Evolutionary conservation across 2,329 filamentous ascomycete genomes (phyloP).

Genomic region (Aspergillus sp.): DNA sequence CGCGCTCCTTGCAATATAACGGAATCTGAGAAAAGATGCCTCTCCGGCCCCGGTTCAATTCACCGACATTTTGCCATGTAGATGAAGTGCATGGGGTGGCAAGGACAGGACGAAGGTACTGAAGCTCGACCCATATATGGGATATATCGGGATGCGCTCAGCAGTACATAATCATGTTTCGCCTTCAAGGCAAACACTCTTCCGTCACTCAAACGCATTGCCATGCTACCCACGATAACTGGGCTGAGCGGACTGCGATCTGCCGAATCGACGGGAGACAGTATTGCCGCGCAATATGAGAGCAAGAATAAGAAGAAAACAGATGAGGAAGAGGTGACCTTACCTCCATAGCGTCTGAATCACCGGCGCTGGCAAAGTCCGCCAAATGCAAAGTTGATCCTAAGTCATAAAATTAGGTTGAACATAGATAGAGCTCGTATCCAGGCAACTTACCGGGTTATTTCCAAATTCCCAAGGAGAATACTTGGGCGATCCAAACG

Average conservation of each 20-base stretch:
- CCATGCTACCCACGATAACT: not conserved
- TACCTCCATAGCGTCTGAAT: slow-evolving; percentile 19
- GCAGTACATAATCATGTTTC: not conserved
- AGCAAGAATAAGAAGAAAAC: not conserved
- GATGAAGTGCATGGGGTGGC: not conserved
- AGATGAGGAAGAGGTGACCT: slow-evolving; percentile 6
- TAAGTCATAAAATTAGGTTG: not conserved
- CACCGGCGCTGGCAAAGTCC: not conserved
- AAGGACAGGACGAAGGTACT: not conserved
- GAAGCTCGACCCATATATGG: not conserved
- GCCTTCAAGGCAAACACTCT: not conserved
- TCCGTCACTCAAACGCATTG: not conserved
- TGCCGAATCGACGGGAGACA: not conserved
- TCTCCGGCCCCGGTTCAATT: slow-evolving; percentile 16
- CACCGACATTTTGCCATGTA: slow-evolving; percentile 6
- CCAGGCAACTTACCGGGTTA: not conserved
- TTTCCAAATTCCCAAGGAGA: not conserved
- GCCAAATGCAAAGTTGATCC: not conserved
- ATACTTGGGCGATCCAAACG: not conserved
- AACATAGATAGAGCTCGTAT: not conserved
- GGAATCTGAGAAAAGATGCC: slow-evolving; percentile 7
- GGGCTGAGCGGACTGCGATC: not conserved
- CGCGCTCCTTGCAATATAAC: not conserved
- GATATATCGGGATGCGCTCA: not conserved
- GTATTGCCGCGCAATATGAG: not conserved